Conservation (phyloP, 192 early-diverging fungal genomes). For the Coemansia sp. region DNA sequence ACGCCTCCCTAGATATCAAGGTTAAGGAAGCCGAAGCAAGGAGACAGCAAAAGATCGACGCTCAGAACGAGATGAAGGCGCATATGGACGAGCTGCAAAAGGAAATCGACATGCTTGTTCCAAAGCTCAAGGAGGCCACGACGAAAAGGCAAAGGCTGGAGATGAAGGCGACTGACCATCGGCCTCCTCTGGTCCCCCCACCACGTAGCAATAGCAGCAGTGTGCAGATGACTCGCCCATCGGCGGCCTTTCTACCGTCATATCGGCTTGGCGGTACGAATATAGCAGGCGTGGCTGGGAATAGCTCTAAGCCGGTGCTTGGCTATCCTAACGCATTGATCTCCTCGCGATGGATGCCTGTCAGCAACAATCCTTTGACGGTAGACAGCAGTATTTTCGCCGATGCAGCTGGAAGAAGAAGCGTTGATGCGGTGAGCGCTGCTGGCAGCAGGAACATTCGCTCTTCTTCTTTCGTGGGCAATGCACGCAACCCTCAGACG, state of each 20-base stretch:
- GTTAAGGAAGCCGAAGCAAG: slow-evolving; percentile 19
- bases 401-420: not conserved
- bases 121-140: slow-evolving; percentile 24
- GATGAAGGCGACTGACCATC: not conserved
- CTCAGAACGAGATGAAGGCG: slow-evolving; percentile 12
- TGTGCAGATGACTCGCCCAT: slow-evolving; percentile 2
- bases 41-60: slow-evolving; percentile 16
- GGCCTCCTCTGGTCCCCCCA: not conserved
- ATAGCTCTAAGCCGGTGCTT: not conserved
- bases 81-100: slow-evolving; percentile 15
- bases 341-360: slow-evolving; percentile 1
- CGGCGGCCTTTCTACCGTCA: not conserved
- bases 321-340: not conserved
- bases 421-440: not conserved
- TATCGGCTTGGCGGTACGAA: slow-evolving; percentile 8
- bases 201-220: not conserved
- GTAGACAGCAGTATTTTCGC: not conserved
- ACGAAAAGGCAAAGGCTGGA: slow-evolving; percentile 4
- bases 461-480: slow-evolving; percentile 17
- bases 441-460: slow-evolving; percentile 10
- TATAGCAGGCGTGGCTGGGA: slow-evolving; percentile 4
- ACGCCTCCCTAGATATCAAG: slow-evolving; percentile 17
- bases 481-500: not conserved
- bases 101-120: slow-evolving; percentile 17
- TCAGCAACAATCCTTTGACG: not conserved